Evolutionary conservation across 2,329 filamentous ascomycete species (phyloP).

Genomic region (Pseudogymnoascus sp.): DNA sequence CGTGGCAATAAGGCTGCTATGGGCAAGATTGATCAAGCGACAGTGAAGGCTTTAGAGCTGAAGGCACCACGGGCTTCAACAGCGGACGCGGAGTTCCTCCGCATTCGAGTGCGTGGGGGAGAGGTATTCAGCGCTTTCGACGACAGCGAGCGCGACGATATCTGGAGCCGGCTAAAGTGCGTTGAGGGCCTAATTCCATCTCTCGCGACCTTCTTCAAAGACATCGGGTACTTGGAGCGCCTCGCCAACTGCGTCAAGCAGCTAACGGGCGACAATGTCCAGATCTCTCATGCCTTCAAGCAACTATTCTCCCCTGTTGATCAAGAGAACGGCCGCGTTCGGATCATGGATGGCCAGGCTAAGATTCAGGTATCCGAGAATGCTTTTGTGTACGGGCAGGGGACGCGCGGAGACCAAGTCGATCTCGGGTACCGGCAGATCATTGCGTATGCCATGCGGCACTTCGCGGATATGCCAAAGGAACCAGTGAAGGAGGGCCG

Average conservation of each 20-base stretch:
- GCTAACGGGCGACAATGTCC: constrained; percentile 9
- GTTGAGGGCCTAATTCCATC: not conserved
- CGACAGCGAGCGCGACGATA: not conserved
- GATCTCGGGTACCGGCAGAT: constrained; percentile 11
- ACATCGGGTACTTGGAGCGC: constrained; percentile 14
- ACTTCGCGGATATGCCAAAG: constrained; percentile 10
- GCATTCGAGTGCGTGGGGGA: not conserved
- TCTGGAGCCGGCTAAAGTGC: not conserved
- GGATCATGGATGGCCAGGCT: not conserved
- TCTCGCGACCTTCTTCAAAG: constrained; percentile 17
- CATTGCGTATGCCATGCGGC: constrained; percentile 9
- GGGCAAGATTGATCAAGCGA: not conserved
- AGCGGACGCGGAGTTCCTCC: not conserved
- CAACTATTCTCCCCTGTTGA: not conserved
- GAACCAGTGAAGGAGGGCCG: constrained; percentile 6
- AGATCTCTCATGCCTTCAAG: not conserved
- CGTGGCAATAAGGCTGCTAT: not conserved
- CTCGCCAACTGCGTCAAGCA: constrained; percentile 14
- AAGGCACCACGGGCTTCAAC: not conserved
- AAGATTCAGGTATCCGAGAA: constrained; percentile 9
- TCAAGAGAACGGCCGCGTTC: not conserved
- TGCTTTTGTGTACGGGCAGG: constrained; percentile 1
- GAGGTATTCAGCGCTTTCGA: not conserved
- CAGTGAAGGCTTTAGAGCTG: not conserved
- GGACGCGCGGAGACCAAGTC: not conserved